Conservation (phyloP, 768 basidiomycete genomes). For the Suillus ampliporus region DNA sequence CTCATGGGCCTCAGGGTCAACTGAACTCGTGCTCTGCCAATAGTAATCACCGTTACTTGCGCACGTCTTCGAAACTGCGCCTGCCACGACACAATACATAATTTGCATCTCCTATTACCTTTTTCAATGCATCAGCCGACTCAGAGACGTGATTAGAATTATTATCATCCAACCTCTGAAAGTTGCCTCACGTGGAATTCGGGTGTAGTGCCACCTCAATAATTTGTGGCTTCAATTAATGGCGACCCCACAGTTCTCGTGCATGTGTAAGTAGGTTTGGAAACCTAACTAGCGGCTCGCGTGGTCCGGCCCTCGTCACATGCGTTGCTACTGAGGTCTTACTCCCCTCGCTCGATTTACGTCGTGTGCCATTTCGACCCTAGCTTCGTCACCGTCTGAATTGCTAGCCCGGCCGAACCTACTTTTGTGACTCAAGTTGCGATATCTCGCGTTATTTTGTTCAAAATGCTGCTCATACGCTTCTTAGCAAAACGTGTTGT, state of each 20-base stretch:
- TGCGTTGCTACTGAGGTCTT: not conserved
- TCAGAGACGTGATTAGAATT: not conserved
- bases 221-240: too few species aligned
- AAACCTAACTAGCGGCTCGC: not conserved
- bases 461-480: not conserved
- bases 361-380: not conserved
- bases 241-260: too few species aligned
- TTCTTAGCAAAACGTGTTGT: not conserved
- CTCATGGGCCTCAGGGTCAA: not conserved
- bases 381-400: not conserved
- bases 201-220: too few species aligned
- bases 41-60: not conserved
- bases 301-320: not conserved
- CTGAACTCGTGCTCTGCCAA: not conserved
- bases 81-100: not conserved
- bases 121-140: not conserved
- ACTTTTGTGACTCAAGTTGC: not conserved
- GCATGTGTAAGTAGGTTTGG: too few species aligned
- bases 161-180: not conserved
- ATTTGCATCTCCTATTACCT: not conserved
- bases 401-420: not conserved
- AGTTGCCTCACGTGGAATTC: not conserved
- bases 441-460: not conserved
- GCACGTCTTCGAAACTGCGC: not conserved
- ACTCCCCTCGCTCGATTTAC: too few species aligned